Percentiles rank a stretch among this genome's conserved stretches.
These are phyloP conservation scores for Conidiobolus incongruus DNA, from an alignment of 371 early-diverging fungal genomes.

Conservation along the genomic window DNA sequence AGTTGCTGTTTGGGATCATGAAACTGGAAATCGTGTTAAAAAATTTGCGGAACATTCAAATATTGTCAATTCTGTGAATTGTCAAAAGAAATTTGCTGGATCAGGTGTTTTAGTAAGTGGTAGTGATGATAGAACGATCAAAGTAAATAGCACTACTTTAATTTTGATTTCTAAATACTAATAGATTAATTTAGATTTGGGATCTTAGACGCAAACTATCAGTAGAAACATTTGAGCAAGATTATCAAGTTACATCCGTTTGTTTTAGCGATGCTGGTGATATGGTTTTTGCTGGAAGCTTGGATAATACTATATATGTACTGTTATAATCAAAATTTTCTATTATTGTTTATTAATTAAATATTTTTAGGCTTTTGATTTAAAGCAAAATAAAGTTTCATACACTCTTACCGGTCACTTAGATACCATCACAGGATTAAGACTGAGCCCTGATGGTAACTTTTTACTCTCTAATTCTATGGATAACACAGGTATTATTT, in stretches of 20 bases:
- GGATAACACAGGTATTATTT: slow-evolving; percentile 85
- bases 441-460: slow-evolving; percentile 62
- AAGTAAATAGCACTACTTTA: slow-evolving; percentile 19
- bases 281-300: slow-evolving; percentile 58
- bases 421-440: slow-evolving; percentile 76
- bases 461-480: slow-evolving; percentile 61
- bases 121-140: slow-evolving; percentile 51
- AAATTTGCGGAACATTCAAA: slow-evolving; percentile 48
- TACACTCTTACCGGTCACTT: slow-evolving; percentile 60
- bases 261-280: slow-evolving; percentile 59
- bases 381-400: slow-evolving; percentile 37
- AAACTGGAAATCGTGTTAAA: slow-evolving; percentile 44
- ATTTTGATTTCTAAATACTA: slow-evolving; percentile 6
- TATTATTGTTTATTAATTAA: too few relatives aligned
- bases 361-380: slow-evolving; percentile 48
- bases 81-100: slow-evolving; percentile 24
- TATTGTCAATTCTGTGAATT: slow-evolving; percentile 48
- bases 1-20: slow-evolving; percentile 52
- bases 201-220: slow-evolving; percentile 53
- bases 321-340: too few relatives aligned
- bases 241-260: slow-evolving; percentile 58
- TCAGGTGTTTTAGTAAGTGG: slow-evolving; percentile 43
- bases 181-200: slow-evolving; percentile 42
- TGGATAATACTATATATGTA: slow-evolving; percentile 74
- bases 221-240: slow-evolving; percentile 36